A percentile compares a stretch with the other conserved stretches of the same genome.
These are phyloP conservation scores for Rhizopogon roseolus DNA, from an alignment of 768 basidiomycete genomes.

Conservation along the genomic window DNA sequence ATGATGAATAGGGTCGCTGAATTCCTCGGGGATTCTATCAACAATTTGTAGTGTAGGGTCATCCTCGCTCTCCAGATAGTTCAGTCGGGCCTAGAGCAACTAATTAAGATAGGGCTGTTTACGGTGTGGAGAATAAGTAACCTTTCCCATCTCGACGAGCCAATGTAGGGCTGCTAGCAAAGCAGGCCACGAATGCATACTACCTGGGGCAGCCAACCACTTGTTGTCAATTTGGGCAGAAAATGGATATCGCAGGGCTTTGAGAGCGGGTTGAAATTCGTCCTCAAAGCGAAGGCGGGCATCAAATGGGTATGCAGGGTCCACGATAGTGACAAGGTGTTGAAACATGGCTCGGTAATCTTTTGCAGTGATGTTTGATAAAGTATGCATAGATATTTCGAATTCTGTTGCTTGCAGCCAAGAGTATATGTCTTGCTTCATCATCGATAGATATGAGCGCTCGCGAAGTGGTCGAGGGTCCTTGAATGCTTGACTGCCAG, in stretches of 20 bases:
- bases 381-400: slow-evolving; percentile 61
- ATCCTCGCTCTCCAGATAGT: slow-evolving; percentile 51
- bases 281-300: slow-evolving; percentile 66
- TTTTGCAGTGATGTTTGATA: slow-evolving; percentile 77
- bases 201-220: slow-evolving; percentile 83
- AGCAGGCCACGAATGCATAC: slow-evolving; percentile 89
- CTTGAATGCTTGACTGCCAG: slow-evolving; percentile 53
- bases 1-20: slow-evolving; percentile 70
- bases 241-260: slow-evolving; percentile 78
- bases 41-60: slow-evolving; percentile 67
- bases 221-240: slow-evolving; percentile 75
- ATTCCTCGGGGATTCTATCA: slow-evolving; percentile 62
- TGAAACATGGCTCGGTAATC: slow-evolving; percentile 86
- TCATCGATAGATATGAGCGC: slow-evolving; percentile 62
- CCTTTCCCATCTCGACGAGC: slow-evolving; percentile 84
- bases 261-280: slow-evolving; percentile 73
- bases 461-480: slow-evolving; percentile 81
- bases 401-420: slow-evolving; percentile 67
- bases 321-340: slow-evolving; percentile 65
- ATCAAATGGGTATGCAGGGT: slow-evolving; percentile 61
- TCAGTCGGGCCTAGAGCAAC: slow-evolving; percentile 23
- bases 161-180: slow-evolving; percentile 88
- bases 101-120: not conserved
- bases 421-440: slow-evolving; percentile 70
- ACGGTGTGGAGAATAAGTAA: slow-evolving; percentile 28